These are phyloP conservation scores for Lachnellula suecica DNA, from an alignment of 2,329 filamentous ascomycete species.

Conservation along the genomic window DNA sequence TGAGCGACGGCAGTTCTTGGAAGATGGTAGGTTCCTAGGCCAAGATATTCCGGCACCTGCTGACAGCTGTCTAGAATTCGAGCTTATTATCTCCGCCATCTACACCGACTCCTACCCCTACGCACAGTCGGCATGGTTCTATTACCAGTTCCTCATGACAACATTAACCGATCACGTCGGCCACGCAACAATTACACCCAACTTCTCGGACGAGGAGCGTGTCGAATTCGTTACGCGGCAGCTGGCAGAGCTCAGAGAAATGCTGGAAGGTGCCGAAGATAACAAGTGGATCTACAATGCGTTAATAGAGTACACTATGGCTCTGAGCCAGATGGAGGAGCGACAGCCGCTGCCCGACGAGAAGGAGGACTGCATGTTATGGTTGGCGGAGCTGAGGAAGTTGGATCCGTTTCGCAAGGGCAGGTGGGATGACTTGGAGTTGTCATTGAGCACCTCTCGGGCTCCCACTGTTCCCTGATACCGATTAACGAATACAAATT, in stretches of 20 bases:
- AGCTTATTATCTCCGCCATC: constrained; percentile 72
- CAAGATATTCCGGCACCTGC: background rate
- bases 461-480: too few species aligned
- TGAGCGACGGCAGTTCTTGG: constrained; percentile 67
- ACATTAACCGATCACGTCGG: constrained; percentile 55
- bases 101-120: constrained; percentile 73
- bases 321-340: constrained; percentile 54
- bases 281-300: constrained; percentile 91
- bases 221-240: constrained; percentile 66
- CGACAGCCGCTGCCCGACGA: constrained; percentile 40
- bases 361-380: constrained; percentile 30
- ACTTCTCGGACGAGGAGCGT: constrained; percentile 61
- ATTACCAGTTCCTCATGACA: constrained; percentile 84
- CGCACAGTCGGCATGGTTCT: constrained; percentile 96
- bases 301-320: constrained; percentile 71
- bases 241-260: constrained; percentile 69
- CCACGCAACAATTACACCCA: constrained; percentile 60
- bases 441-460: background rate
- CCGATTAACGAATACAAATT: too few species aligned
- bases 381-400: constrained; percentile 32
- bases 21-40: constrained; percentile 52
- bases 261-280: constrained; percentile 63
- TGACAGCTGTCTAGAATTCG: constrained; percentile 59
- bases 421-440: constrained; percentile 33
- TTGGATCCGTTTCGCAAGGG: constrained; percentile 34